These are phyloP conservation scores for Penicillium sp. DNA, from an alignment of 2,329 filamentous ascomycete genomes.

Conservation along the genomic window DNA sequence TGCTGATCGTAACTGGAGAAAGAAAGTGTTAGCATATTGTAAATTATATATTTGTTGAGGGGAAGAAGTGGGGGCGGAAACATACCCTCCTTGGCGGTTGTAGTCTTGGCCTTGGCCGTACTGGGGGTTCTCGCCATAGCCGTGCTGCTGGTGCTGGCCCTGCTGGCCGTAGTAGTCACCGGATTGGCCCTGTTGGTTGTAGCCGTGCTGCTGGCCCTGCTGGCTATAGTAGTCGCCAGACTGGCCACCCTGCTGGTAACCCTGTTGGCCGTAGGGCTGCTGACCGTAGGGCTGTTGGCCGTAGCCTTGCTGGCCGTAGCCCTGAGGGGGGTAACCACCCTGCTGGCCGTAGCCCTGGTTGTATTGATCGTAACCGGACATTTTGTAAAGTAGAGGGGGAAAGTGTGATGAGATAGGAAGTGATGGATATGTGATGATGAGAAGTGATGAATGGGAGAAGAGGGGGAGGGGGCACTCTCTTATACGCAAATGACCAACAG, in stretches of 20 bases:
- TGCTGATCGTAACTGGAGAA: conserved; percentile 32
- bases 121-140: conserved; percentile 29
- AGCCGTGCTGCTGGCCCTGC: conserved; percentile 29
- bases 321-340: conserved; percentile 25
- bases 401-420: neutral
- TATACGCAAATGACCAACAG: conserved; percentile 2
- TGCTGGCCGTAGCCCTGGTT: conserved; percentile 32
- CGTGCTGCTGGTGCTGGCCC: conserved; percentile 21
- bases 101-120: conserved; percentile 36
- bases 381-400: conserved; percentile 7
- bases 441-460: conserved; percentile 8
- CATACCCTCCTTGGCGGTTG: conserved; percentile 33
- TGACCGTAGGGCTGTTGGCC: conserved; percentile 22
- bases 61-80: conserved; percentile 3
- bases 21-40: conserved; percentile 9
- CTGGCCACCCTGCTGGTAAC: conserved; percentile 30
- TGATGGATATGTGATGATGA: conserved; percentile 4
- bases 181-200: conserved; percentile 23
- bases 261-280: conserved; percentile 31
- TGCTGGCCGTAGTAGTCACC: conserved; percentile 10
- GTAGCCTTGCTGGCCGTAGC: conserved; percentile 25
- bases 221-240: conserved; percentile 32
- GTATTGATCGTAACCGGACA: conserved; percentile 35
- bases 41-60: neutral
- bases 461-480: conserved; percentile 2